phyloP scores from a whole-genome alignment of 2,329 filamentous ascomycete species.

The Torrubiella hemipterigena region DNA sequence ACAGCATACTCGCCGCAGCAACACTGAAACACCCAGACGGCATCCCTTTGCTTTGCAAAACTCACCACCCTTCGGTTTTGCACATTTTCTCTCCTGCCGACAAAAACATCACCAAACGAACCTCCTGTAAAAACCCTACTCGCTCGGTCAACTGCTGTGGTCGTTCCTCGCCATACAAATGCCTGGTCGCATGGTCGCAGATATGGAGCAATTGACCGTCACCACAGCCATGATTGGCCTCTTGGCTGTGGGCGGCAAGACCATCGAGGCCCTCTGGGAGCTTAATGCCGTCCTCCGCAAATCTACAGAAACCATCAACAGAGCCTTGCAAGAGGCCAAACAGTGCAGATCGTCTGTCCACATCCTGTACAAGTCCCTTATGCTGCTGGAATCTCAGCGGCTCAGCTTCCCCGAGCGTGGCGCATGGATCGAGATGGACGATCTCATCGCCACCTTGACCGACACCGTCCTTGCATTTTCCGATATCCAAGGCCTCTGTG shows the following conservation, averaged over 20 bases:
- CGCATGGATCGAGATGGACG: slow-evolving; percentile 21
- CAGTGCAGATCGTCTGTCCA: slow-evolving; percentile 24
- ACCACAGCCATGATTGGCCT: slow-evolving; percentile 24
- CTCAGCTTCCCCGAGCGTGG: slow-evolving; percentile 22
- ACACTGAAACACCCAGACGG: too few species aligned
- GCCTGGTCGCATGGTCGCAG: background rate
- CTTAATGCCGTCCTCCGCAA: slow-evolving; percentile 17
- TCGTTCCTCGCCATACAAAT: background rate
- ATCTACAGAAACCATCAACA: slow-evolving; percentile 15
- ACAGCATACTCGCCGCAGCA: too few species aligned
- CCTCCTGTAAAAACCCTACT: too few species aligned
- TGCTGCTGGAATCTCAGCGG: slow-evolving; percentile 17
- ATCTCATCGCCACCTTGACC: slow-evolving; percentile 21
- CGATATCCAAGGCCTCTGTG: slow-evolving; percentile 18
- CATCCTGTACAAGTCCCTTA: slow-evolving; percentile 22
- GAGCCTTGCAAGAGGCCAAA: slow-evolving; percentile 21
- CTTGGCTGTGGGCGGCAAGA: slow-evolving; percentile 20
- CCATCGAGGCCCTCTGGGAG: slow-evolving; percentile 21
- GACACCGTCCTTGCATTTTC: slow-evolving; percentile 23
- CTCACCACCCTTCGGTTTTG: too few species aligned
- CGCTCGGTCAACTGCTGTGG: too few species aligned
- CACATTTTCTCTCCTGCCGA: too few species aligned
- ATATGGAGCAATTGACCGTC: slow-evolving; percentile 18
- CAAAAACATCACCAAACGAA: too few species aligned
- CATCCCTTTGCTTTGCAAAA: too few species aligned